A percentile compares a stretch with the other conserved stretches of the same genome.
Evolutionary conservation across 345 rosid species (phyloP).

Genomic region (Syzygium aromaticum): DNA sequence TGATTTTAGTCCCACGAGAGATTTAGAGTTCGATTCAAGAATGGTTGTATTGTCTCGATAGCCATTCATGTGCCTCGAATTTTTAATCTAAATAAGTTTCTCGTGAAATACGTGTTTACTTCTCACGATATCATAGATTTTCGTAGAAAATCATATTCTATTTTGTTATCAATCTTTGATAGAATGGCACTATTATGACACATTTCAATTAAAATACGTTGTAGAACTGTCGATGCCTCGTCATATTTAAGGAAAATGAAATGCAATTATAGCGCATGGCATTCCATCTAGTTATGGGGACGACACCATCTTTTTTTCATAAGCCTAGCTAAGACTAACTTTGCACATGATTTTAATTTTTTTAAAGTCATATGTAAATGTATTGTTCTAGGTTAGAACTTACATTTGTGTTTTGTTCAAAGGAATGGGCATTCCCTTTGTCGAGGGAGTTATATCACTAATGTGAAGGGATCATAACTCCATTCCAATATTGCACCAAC

Average conservation of each 20-base stretch:
- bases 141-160: neutral
- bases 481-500: neutral
- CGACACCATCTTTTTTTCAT: neutral
- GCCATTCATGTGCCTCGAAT: neutral
- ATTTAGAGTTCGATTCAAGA: neutral
- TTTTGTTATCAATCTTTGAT: neutral
- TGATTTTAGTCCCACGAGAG: neutral
- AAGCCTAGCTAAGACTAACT: neutral
- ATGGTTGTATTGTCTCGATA: neutral
- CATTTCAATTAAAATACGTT: neutral
- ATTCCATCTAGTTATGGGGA: neutral
- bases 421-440: neutral
- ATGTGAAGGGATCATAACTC: neutral
- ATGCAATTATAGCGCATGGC: neutral
- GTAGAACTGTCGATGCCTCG: neutral
- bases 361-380: neutral
- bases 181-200: accelerated
- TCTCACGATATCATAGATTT: neutral
- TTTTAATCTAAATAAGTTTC: neutral
- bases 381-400: neutral
- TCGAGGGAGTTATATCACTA: neutral
- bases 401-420: neutral
- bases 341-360: neutral
- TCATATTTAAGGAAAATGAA: neutral
- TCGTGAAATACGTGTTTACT: neutral